Evolutionary conservation across 2,329 filamentous ascomycete species (phyloP).

Genomic region (Colletotrichum godetiae): DNA sequence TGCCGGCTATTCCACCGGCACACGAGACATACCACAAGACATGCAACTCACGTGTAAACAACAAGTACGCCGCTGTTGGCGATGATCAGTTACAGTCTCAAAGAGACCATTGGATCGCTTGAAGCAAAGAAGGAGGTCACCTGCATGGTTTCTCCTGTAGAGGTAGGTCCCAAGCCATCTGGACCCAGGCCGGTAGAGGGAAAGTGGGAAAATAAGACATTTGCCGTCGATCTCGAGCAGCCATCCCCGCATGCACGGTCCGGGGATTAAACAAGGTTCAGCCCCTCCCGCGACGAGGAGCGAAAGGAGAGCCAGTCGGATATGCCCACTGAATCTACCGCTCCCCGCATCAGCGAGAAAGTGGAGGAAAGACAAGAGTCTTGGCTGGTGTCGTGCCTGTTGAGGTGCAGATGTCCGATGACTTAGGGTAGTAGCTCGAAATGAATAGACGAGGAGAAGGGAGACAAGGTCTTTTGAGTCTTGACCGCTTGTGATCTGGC

Average conservation of each 20-base stretch:
- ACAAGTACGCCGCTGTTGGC: not conserved
- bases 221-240: slow-evolving; percentile 9
- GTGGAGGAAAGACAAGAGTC: not conserved
- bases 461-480: not conserved
- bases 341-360: slow-evolving; percentile 3
- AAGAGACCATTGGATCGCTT: slow-evolving; percentile 21
- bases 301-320: slow-evolving; percentile 14
- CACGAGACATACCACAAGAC: slow-evolving; percentile 2
- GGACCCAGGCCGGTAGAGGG: not conserved
- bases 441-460: not conserved
- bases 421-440: not conserved
- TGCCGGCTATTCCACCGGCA: not conserved
- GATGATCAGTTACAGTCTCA: not conserved
- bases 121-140: not conserved
- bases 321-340: slow-evolving; percentile 12
- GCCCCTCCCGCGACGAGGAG: slow-evolving; percentile 22
- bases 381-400: slow-evolving; percentile 18
- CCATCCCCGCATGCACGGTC: slow-evolving; percentile 25
- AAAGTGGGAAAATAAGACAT: slow-evolving; percentile 15
- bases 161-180: not conserved
- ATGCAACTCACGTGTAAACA: slow-evolving; percentile 12
- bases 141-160: not conserved
- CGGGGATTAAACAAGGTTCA: slow-evolving; percentile 34
- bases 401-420: slow-evolving; percentile 1
- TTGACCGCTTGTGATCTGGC: not conserved